Evolutionary conservation across 1,139 yeast genomes (phyloP), one percentile per base, ranked within the genome.

Genomic region (Magnusiomyces sp.): DNA sequence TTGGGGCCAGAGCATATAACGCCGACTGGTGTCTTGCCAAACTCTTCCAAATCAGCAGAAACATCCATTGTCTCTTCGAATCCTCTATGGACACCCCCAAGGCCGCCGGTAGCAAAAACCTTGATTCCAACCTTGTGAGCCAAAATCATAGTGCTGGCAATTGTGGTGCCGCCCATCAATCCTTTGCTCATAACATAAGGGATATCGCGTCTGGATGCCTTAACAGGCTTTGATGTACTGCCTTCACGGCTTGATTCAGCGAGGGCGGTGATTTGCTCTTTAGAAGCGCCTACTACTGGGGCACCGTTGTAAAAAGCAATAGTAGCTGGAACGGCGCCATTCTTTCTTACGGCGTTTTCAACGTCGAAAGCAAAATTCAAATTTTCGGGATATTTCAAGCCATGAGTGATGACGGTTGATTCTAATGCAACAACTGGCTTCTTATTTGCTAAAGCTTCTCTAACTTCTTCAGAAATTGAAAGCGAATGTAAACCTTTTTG

Each of bases 1-100:
- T 88, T 88, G 2, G 96, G 95, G 0, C 97, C 97, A 10, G 95
- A 81, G 62, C 96, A 88, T 2, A 88, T 90, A 14, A 88, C 96
- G 1, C 90, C 80, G 1, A 88, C 88, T 0, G 92, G 88, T 0
- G 95, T 88, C 50, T 81, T 71, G 1, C 90, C 85, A 51, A 89
- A 71, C 62, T 88, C 97, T 39, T 87, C 89, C 56, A 88, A 74
- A 65, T 88, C 97, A 3, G 95, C 95, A 56, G 92, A 82, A 27
- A 88, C 72, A 65, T 88, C 97, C 79, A 86, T 77, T 1, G 90
- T 80, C 33, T 66, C 56, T 49, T 84, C 83, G 6, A 84, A 95
- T 11, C 84, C 86, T 51, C 88, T 74, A 60, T 89, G 95, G 13
- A 88, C 95, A 14, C 97, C 97, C 7, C 97, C 96, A 29, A 88